These are phyloP conservation scores for Paraphaeosphaeria sporulosa DNA, from an alignment of 2,329 filamentous ascomycete species.

Conservation along the genomic window DNA sequence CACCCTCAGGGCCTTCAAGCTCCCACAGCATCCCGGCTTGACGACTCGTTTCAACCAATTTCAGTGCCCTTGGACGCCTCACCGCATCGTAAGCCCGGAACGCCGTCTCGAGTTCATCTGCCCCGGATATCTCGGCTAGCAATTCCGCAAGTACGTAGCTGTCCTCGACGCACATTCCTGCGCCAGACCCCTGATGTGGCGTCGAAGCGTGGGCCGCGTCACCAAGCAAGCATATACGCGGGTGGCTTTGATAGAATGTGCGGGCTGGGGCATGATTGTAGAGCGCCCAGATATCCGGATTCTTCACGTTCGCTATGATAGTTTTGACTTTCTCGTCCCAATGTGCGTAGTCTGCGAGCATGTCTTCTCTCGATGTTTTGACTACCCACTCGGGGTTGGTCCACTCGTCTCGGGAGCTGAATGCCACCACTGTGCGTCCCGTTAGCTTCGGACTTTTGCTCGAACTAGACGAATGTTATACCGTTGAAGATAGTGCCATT, in stretches of 20 bases:
- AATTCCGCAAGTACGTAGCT: slow-evolving; percentile 54
- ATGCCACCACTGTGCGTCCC: slow-evolving; percentile 33
- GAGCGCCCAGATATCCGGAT: slow-evolving; percentile 57
- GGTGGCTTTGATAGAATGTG: slow-evolving; percentile 46
- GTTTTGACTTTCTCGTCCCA: slow-evolving; percentile 30
- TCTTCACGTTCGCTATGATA: slow-evolving; percentile 50
- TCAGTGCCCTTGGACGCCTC: slow-evolving; percentile 50
- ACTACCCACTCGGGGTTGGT: slow-evolving; percentile 35
- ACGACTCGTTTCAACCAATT: slow-evolving; percentile 50
- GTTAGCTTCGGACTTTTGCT: background rate
- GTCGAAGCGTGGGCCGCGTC: slow-evolving; percentile 65
- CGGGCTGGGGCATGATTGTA: slow-evolving; percentile 57
- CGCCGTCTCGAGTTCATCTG: slow-evolving; percentile 34
- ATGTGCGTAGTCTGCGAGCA: slow-evolving; percentile 35
- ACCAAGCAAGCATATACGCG: slow-evolving; percentile 56
- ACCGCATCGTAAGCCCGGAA: slow-evolving; percentile 51
- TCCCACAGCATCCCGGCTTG: slow-evolving; percentile 52
- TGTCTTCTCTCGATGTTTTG: slow-evolving; percentile 33
- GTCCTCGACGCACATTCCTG: slow-evolving; percentile 64
- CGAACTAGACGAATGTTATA: slow-evolving; percentile 15
- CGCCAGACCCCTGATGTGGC: slow-evolving; percentile 62
- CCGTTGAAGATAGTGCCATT: slow-evolving; percentile 64
- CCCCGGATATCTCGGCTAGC: slow-evolving; percentile 32
- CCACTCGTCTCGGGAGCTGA: slow-evolving; percentile 33
- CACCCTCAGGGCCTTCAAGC: slow-evolving; percentile 41